Conservation (phyloP, 192 early-diverging fungal genomes). For the Coemansia asiatica region DNA sequence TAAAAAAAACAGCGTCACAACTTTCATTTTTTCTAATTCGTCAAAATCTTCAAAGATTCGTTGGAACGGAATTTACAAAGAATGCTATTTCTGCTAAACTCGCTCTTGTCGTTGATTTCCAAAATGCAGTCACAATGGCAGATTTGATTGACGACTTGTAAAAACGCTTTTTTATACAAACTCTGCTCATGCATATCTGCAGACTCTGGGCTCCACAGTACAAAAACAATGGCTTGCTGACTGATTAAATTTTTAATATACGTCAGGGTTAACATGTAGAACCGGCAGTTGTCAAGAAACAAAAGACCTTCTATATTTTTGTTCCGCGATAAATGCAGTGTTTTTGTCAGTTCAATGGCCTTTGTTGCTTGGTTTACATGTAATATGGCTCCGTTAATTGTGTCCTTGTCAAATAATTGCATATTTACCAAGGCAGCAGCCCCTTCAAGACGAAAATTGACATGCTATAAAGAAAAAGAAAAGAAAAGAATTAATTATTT, state of each 20-base stretch:
- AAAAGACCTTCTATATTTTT: neutral
- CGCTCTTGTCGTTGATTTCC: constrained; percentile 21
- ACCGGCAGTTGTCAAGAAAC: constrained; percentile 3
- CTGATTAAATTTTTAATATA: neutral
- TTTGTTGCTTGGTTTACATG: constrained; percentile 11
- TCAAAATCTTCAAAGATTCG: neutral
- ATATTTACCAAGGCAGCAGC: constrained; percentile 16
- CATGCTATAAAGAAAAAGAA: neutral
- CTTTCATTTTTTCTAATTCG: neutral
- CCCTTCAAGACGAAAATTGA: constrained; percentile 11
- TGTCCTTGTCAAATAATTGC: constrained; percentile 13
- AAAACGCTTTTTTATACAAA: constrained; percentile 11
- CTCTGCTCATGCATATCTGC: constrained; percentile 11
- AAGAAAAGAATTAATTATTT: neutral
- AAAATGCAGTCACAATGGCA: constrained; percentile 19
- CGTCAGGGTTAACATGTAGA: neutral
- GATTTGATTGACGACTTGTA: constrained; percentile 14
- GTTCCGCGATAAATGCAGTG: neutral
- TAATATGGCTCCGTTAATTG: constrained; percentile 12
- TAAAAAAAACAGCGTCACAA: too few relatives aligned
- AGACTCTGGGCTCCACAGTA: constrained; percentile 21
- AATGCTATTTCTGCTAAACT: constrained; percentile 11
- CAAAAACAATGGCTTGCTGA: neutral
- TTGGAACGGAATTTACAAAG: neutral
- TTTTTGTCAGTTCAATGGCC: neutral